These are phyloP conservation scores for Reticulascus tulasneorum DNA, from an alignment of 2,329 filamentous ascomycete species.

Conservation along the genomic window DNA sequence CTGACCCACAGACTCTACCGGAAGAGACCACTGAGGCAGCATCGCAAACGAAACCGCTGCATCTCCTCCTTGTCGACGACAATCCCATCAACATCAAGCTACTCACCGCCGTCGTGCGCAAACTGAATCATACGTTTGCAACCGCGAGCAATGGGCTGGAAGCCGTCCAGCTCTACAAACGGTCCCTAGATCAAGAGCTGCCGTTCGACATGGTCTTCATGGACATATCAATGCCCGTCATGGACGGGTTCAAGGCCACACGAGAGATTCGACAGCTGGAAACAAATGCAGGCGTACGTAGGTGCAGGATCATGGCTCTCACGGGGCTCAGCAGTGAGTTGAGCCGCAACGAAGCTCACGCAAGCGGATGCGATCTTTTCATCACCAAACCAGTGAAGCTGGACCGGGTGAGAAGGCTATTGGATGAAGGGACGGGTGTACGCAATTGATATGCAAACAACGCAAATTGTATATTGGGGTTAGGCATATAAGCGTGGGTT, in stretches of 20 bases:
- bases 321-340: conserved; percentile 37
- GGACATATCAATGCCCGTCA: conserved; percentile 42
- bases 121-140: too few relatives aligned
- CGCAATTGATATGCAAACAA: too few relatives aligned
- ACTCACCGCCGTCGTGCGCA: too few relatives aligned
- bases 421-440: too few relatives aligned
- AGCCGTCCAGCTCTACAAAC: too few relatives aligned
- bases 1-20: too few relatives aligned
- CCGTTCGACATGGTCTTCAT: too few relatives aligned
- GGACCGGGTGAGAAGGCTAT: too few relatives aligned
- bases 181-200: conserved; percentile 7
- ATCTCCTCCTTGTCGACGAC: conserved; percentile 27
- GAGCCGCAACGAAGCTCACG: conserved; percentile 39
- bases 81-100: conserved; percentile 26
- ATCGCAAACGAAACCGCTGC: too few relatives aligned
- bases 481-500: too few relatives aligned
- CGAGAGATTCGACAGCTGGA: conserved; percentile 35
- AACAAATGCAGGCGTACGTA: conserved; percentile 27
- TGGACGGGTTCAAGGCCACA: conserved; percentile 37
- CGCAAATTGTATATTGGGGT: too few relatives aligned
- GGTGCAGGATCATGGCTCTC: conserved; percentile 38
- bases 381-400: conserved; percentile 39
- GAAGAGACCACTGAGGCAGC: too few relatives aligned
- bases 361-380: conserved; percentile 38
- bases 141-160: conserved; percentile 38